These are phyloP conservation scores for Cantharellus anzutake DNA, from an alignment of 768 basidiomycete species.

Conservation along the genomic window DNA sequence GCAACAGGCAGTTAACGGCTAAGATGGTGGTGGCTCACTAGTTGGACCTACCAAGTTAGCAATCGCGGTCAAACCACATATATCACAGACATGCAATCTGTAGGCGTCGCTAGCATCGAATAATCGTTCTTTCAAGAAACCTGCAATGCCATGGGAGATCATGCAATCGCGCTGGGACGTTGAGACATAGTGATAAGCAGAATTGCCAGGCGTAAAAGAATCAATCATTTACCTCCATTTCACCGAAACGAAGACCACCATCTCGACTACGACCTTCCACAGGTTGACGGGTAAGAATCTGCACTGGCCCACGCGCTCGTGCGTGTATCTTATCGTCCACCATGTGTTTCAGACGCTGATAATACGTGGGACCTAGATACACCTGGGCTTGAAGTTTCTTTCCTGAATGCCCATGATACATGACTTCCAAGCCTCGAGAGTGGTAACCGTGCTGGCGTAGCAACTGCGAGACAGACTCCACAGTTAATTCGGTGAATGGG, in stretches of 20 bases:
- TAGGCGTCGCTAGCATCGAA: constrained; percentile 89
- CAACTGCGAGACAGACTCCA: constrained; percentile 90
- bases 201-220: neutral
- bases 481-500: constrained; percentile 94
- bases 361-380: constrained; percentile 97
- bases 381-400: constrained; percentile 94
- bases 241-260: constrained; percentile 97
- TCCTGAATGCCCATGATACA: constrained; percentile 99
- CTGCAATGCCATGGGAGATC: constrained; percentile 98
- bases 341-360: constrained; percentile 98
- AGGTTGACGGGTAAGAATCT: constrained; percentile 92
- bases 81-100: constrained; percentile 89
- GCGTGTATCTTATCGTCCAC: constrained; percentile 99
- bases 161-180: constrained; percentile 68
- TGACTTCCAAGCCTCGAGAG: constrained; percentile 89
- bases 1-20: constrained; percentile 1
- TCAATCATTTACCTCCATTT: constrained; percentile 55
- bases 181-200: neutral
- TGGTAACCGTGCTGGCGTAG: constrained; percentile 85
- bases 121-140: constrained; percentile 91
- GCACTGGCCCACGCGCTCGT: constrained; percentile 88
- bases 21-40: neutral
- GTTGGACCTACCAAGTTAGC: constrained; percentile 62
- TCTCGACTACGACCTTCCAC: constrained; percentile 98
- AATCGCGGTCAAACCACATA: constrained; percentile 94